Evolutionary conservation across 495 filamentous ascomycete genomes (phyloP).

Genomic region (Parmelia sp.): DNA sequence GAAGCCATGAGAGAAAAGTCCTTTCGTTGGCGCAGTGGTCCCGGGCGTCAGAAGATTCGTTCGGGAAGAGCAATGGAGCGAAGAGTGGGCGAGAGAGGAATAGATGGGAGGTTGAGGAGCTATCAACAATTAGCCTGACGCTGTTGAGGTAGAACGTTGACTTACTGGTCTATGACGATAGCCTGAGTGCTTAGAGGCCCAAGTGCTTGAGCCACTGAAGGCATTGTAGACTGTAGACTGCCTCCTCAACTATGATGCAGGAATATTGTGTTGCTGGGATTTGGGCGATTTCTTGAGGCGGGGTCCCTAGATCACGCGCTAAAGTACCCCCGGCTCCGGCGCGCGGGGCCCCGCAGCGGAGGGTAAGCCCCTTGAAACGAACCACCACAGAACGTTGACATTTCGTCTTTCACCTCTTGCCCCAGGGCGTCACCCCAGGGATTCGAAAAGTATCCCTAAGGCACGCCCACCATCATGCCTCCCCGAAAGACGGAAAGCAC

Average conservation of each 20-base stretch:
- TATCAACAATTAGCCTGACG: slow-evolving; percentile 1
- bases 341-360: neutral
- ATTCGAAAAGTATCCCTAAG: neutral
- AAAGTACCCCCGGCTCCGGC: neutral
- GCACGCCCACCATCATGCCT: slow-evolving; percentile 8
- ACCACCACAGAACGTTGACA: neutral
- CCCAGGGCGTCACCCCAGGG: no score
- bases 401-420: no score
- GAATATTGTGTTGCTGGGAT: neutral
- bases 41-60: slow-evolving; percentile 78
- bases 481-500: slow-evolving; percentile 20
- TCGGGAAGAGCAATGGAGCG: slow-evolving; percentile 82
- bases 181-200: slow-evolving; percentile 15
- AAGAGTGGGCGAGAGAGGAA: slow-evolving; percentile 68
- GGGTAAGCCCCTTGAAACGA: neutral
- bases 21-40: slow-evolving; percentile 54
- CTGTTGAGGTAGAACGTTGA: neutral
- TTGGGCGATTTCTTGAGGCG: neutral
- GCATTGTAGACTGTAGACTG: neutral
- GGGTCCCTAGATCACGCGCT: neutral
- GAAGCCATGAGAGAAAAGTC: slow-evolving; percentile 89
- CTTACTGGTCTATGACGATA: slow-evolving; percentile 20
- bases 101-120: slow-evolving; percentile 21
- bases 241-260: neutral
- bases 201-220: slow-evolving; percentile 14